phyloP scores from a whole-genome alignment of 257 asterid genomes.

The Nicotiana tomentosiformis region DNA sequence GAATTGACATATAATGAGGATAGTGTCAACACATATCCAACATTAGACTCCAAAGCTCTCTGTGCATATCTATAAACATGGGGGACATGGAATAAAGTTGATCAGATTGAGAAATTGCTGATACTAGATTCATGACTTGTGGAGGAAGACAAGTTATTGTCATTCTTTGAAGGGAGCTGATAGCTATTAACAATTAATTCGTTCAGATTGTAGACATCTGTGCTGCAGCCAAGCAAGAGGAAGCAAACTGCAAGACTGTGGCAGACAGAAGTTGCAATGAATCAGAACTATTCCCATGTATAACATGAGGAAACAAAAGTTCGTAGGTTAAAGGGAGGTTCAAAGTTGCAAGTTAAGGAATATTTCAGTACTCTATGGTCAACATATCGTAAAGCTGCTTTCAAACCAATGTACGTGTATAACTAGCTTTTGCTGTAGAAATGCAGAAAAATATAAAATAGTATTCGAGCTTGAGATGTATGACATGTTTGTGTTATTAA shows the following conservation, averaged over 20 bases:
- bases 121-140: neutral
- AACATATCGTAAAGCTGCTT: neutral
- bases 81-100: neutral
- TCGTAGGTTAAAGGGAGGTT: neutral
- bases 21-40: neutral
- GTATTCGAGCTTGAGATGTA: neutral
- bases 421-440: neutral
- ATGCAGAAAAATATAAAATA: neutral
- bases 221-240: slow-evolving; percentile 7
- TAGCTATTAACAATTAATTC: neutral
- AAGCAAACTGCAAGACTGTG: neutral
- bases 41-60: neutral
- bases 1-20: slow-evolving; percentile 44
- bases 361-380: neutral
- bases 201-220: neutral
- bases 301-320: neutral
- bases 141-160: neutral
- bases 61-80: neutral
- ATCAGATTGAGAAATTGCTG: neutral
- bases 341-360: neutral
- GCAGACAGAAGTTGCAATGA: neutral
- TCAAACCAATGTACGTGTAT: neutral
- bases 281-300: neutral
- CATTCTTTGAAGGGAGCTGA: neutral
- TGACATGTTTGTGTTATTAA: neutral